These are phyloP conservation scores for Globomyces sp. DNA, from an alignment of 371 early-diverging fungal genomes.

Conservation along the genomic window DNA sequence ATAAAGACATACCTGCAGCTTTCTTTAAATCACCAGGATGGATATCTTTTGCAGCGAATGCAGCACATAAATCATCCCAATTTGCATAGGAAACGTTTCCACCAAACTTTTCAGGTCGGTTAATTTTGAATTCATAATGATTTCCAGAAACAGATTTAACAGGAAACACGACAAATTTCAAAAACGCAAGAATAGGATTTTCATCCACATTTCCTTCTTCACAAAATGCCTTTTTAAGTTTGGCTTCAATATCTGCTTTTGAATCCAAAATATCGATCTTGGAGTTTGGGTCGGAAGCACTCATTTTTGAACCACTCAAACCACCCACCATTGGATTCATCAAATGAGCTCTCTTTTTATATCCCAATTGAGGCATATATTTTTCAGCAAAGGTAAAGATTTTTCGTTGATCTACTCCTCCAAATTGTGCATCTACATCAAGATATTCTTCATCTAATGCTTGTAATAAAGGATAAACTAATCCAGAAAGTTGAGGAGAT, in stretches of 20 bases:
- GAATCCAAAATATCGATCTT: constrained; percentile 98
- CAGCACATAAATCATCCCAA: constrained; percentile 79
- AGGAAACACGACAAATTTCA: constrained; percentile 91
- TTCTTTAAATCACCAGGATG: constrained; percentile 98
- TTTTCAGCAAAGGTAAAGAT: constrained; percentile 99
- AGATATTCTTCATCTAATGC: constrained; percentile 99
- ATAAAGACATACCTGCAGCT: constrained; percentile 48
- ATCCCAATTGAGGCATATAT: constrained; percentile 94
- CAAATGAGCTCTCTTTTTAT: constrained; percentile 97
- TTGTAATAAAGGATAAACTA: constrained; percentile 99
- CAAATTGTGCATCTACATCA: constrained; percentile 98
- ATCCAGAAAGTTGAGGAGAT: constrained; percentile 88
- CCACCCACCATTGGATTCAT: constrained; percentile 99
- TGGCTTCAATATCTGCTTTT: constrained; percentile 80
- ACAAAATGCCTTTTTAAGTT: constrained; percentile 97
- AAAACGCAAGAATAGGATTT: constrained; percentile 91
- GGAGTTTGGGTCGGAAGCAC: constrained; percentile 94
- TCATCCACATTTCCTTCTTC: constrained; percentile 96
- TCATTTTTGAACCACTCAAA: constrained; percentile 97
- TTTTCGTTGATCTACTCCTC: constrained; percentile 99
- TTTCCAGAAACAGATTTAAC: constrained; percentile 50
- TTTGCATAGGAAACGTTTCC: constrained; percentile 73
- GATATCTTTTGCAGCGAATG: constrained; percentile 82
- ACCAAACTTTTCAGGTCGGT: constrained; percentile 86
- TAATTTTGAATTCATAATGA: constrained; percentile 64